Base-by-base conservation (phyloP, 805 yeast genomes). In the Suhomyces kilbournensis region DNA sequence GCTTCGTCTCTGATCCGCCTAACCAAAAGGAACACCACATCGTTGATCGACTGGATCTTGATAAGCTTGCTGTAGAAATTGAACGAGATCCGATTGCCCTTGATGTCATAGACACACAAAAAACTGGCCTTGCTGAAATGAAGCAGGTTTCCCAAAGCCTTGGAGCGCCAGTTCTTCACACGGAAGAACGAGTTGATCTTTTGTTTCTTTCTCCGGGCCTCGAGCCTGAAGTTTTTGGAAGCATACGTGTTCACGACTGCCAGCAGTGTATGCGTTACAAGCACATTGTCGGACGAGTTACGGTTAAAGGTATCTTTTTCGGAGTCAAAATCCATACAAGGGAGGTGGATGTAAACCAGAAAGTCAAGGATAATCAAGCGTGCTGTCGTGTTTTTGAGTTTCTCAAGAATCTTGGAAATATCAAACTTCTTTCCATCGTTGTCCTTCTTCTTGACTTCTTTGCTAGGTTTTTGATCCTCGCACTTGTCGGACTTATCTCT, bases 1-100 rank as follows among this genome's bases (percentile, higher is more conserved):
- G 53, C 56, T 42, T 70, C 63, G 49, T 72, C 74, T 43, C 70
- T 56, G 8, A 72, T 48, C 47, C 62, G 64, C 45, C 74, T 54
- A 6, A 74, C 67, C 17, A 74, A 57, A 34, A 68, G 67, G 53
- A 75, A 74, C 5, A 75, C 59, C 44, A 67, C 70, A 10, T 65
- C 67, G 56, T 75, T 75, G 12, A 73, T 70, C 1, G 77, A 72
- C 34, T 61, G 64, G 25, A 71, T 44, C 50, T 61, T 63, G 7
- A 71, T 45, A 14, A 59, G 60, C 50, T 71, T 71, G 26, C 65
- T 58, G 12, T 59, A 53, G 7, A 66, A 35, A 34, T 67, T 63
- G 5, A 73, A 46, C 1, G 65, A 50, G 4, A 70, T 15, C 8
- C 53, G 59, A 19, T 59, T 56, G 4, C 59, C 63, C 6, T 53